Evolutionary conservation across 495 filamentous ascomycete species (phyloP).

Genomic region (Podospora fimiseda): DNA sequence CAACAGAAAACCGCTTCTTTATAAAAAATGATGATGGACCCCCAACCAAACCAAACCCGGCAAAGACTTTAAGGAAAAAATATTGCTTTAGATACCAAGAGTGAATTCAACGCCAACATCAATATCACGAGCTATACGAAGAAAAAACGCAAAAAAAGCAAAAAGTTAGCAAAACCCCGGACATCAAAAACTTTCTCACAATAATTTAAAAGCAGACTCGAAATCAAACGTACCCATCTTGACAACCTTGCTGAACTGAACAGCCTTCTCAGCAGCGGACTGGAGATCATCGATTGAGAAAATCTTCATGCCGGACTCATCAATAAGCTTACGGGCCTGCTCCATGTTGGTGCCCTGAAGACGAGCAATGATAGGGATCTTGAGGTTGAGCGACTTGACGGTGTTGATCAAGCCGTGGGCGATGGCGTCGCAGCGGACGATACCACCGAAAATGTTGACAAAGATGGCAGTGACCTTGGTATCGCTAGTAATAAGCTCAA

Average conservation of each 20-base stretch:
- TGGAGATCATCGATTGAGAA: conserved; percentile 99
- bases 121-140: conserved; percentile 76
- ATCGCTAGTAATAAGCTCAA: conserved; percentile 96
- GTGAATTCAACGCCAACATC: conserved; percentile 98
- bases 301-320: conserved; percentile 97
- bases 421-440: conserved; percentile 96
- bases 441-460: conserved; percentile 99
- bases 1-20: background rate
- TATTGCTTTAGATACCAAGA: conserved; percentile 70
- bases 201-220: conserved; percentile 9
- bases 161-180: background rate
- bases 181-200: background rate
- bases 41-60: too few relatives aligned
- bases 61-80: too few relatives aligned
- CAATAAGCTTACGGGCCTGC: conserved; percentile 88
- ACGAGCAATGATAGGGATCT: conserved; percentile 92
- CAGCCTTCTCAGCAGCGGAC: conserved; percentile 92
- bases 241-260: conserved; percentile 97
- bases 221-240: conserved; percentile 70
- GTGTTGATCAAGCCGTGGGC: conserved; percentile 93
- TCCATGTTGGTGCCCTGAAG: conserved; percentile 99
- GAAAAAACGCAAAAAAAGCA: conserved; percentile 2
- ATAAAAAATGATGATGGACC: too few relatives aligned
- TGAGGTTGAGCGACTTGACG: conserved; percentile 85
- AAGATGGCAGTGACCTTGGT: conserved; percentile 98